Conservation (phyloP, 2,329 filamentous ascomycete species). For the Cladophialophora carrionii region DNA sequence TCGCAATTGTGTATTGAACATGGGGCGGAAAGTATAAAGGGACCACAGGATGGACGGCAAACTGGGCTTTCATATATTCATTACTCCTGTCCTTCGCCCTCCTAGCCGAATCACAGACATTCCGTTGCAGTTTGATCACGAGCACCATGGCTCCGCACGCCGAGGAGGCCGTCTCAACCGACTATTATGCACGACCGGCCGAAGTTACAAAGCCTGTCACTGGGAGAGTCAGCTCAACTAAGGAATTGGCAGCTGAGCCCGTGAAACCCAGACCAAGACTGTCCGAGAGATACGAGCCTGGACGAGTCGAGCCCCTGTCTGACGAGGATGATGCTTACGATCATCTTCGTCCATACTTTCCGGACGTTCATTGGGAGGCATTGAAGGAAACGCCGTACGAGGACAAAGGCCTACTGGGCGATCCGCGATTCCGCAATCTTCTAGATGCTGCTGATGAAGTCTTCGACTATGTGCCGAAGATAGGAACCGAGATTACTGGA, state of each 20-base stretch:
- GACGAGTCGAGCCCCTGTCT: slow-evolving; percentile 50
- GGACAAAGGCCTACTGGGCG: slow-evolving; percentile 60
- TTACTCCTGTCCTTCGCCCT: background rate
- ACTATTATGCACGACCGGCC: slow-evolving; percentile 5
- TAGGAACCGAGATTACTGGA: slow-evolving; percentile 49
- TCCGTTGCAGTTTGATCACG: background rate
- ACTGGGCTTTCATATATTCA: background rate
- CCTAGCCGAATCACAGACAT: background rate
- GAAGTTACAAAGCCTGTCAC: background rate
- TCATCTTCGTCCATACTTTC: slow-evolving; percentile 58
- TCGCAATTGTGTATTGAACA: background rate
- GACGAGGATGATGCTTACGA: slow-evolving; percentile 58
- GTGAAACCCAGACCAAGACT: slow-evolving; percentile 2
- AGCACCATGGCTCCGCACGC: slow-evolving; percentile 27
- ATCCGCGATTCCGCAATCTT: slow-evolving; percentile 58
- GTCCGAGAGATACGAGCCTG: slow-evolving; percentile 49
- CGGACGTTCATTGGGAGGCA: slow-evolving; percentile 57
- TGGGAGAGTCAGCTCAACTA: background rate
- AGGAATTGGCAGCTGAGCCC: background rate
- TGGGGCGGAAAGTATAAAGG: background rate
- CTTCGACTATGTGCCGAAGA: slow-evolving; percentile 50
- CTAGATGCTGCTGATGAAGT: slow-evolving; percentile 57
- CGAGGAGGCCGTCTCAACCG: slow-evolving; percentile 21
- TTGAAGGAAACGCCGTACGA: slow-evolving; percentile 55
- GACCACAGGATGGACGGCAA: background rate